Evolutionary conservation across 2,329 filamentous ascomycete genomes (phyloP).

Genomic region (Phialocephala subalpina): DNA sequence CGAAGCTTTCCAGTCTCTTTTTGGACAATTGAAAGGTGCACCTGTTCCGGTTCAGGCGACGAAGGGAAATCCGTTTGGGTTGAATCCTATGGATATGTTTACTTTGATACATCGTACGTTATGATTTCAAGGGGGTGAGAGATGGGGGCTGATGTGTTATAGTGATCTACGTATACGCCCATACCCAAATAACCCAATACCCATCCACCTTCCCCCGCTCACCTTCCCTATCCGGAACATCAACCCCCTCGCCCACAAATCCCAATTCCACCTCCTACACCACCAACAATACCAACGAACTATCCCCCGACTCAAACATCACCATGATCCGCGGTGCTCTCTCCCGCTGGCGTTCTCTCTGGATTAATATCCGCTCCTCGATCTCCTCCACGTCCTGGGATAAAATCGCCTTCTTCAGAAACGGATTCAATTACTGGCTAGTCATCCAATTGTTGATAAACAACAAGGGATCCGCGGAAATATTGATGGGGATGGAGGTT

Average conservation of each 20-base stretch:
- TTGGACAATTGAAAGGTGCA: slow-evolving; percentile 32
- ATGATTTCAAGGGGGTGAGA: background rate
- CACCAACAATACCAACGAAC: background rate
- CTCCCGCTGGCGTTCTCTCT: slow-evolving; percentile 34
- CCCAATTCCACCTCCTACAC: background rate
- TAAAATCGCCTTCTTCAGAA: slow-evolving; percentile 33
- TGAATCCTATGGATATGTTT: slow-evolving; percentile 38
- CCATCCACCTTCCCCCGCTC: slow-evolving; percentile 22
- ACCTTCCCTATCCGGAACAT: slow-evolving; percentile 13
- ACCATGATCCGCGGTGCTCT: slow-evolving; percentile 32
- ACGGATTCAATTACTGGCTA: slow-evolving; percentile 38
- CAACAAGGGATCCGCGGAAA: slow-evolving; percentile 31
- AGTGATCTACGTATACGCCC: slow-evolving; percentile 37
- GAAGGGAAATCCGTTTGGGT: slow-evolving; percentile 28
- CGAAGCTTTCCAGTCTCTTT: slow-evolving; percentile 50
- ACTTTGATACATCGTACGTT: slow-evolving; percentile 35
- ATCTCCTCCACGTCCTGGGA: slow-evolving; percentile 29
- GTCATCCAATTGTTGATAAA: slow-evolving; percentile 35
- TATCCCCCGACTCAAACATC: slow-evolving; percentile 26
- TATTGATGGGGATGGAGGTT: slow-evolving; percentile 35
- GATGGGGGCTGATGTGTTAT: background rate
- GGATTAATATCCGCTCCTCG: slow-evolving; percentile 28
- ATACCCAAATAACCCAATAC: slow-evolving; percentile 34
- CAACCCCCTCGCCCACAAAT: slow-evolving; percentile 11
- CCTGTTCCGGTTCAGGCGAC: slow-evolving; percentile 14